Evolutionary conservation across 2,329 filamentous ascomycete species (phyloP), one percentile per base, ranked within the genome.

Genomic region (Neobulgaria alba): DNA sequence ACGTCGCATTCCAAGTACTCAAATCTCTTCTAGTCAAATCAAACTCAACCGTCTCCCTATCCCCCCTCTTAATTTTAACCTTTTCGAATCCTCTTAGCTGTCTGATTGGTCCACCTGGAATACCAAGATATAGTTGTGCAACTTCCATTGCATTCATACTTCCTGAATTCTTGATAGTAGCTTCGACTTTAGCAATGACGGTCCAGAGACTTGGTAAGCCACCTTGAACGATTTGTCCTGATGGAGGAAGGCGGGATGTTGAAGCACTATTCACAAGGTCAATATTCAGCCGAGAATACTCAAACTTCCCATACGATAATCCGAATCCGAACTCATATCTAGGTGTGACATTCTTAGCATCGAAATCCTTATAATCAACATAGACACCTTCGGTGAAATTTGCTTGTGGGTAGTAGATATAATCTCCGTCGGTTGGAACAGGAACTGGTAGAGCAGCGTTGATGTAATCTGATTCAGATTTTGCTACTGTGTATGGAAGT

Each of bases 401-500:
- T 8, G 56, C 57, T 44, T 69, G 65, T 16, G 47, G 50, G 35
- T 42, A 54, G 4, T 33, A 26, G 16, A 18, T 36, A 53, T 72
- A 68, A 5, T 43, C n/a, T n/a, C 43, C 49, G 7, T 43, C 37
- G 23, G 23, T 26, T 26, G 23, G 7, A 1, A 41, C 37, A n/a
- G 40, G 23, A 3, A 19, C 12, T 12, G 46, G 55, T 2, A 65
- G 48, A 84, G 79, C 8, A 16, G 67, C 73, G 45, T 69, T 65
- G 1, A 66, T 67, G 46, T 75, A 79, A 47, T 75, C 68, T 3
- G 60, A 65, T 5, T 65, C 71, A 19, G 71, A 68, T 47, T 64
- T 62, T n/a, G 79, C 77, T 49, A 83, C 73, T 16, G 79, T 84
- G 63, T 85, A 85, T 3, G 77, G 72, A 1, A 79, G 63, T 53